A percentile compares a stretch with the other conserved stretches of the same genome.
Evolutionary conservation across 768 basidiomycete genomes (phyloP).

Genomic region (Agrocybe pediades): DNA sequence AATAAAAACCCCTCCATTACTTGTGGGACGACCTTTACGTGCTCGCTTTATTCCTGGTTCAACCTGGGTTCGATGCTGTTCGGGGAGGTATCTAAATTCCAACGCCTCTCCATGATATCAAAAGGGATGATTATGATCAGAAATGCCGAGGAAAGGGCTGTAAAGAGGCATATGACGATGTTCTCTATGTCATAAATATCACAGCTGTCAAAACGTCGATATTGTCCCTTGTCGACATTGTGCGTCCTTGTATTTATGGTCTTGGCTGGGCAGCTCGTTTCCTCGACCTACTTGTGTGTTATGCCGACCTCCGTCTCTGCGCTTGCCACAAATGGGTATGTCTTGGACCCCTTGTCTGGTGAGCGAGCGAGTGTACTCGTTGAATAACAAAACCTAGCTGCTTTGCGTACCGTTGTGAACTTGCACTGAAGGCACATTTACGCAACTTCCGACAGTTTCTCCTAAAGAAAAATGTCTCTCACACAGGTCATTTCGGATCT

Average conservation of each 20-base stretch:
- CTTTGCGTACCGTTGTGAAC: background rate
- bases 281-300: background rate
- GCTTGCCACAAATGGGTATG: background rate
- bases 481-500: background rate
- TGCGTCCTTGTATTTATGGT: background rate
- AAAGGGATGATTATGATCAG: background rate
- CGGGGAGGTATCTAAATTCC: no score
- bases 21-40: no score
- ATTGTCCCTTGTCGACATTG: background rate
- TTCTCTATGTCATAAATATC: background rate
- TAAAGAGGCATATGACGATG: background rate
- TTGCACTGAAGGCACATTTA: no score
- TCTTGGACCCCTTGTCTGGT: background rate
- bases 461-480: background rate
- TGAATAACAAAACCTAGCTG: background rate
- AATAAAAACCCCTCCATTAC: no score
- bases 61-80: no score
- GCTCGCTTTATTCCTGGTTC: no score
- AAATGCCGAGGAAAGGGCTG: background rate
- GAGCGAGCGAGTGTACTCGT: background rate
- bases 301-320: no score
- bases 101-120: background rate
- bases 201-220: background rate
- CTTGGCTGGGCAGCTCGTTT: background rate
- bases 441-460: background rate